Conservation (phyloP, 2,329 filamentous ascomycete genomes). For the Rutstroemia sp. region DNA sequence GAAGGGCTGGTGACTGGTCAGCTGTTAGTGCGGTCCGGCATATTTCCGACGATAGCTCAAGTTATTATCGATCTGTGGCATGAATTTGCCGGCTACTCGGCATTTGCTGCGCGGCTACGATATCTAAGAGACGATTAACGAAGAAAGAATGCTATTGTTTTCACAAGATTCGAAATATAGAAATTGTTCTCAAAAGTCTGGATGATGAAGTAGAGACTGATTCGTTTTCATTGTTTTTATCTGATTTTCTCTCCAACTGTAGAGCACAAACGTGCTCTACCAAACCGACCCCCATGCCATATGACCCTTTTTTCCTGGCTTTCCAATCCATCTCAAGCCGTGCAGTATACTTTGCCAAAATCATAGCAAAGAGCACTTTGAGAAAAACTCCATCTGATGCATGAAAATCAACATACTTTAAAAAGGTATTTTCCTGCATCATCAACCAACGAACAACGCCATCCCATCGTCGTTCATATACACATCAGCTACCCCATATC, state of each 20-base stretch:
- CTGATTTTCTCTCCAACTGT: background rate
- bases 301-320: background rate
- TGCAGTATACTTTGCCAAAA: background rate
- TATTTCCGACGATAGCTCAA: too few relatives aligned
- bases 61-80: too few relatives aligned
- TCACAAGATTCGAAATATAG: too few relatives aligned
- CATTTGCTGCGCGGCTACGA: too few relatives aligned
- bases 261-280: too few relatives aligned
- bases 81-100: too few relatives aligned
- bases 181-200: background rate
- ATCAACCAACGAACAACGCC: background rate
- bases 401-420: background rate
- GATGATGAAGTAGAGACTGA: background rate
- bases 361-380: background rate
- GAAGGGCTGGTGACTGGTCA: too few relatives aligned
- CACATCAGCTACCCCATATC: slow-evolving; percentile 12
- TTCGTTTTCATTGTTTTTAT: background rate
- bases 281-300: background rate
- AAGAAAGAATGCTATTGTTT: too few relatives aligned
- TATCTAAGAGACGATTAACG: too few relatives aligned
- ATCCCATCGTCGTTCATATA: slow-evolving; percentile 13
- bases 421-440: background rate
- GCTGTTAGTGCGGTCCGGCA: too few relatives aligned
- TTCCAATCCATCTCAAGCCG: background rate
- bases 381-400: background rate